Percentiles rank a stretch among this genome's conserved stretches.
phyloP scores from a whole-genome alignment of 2,329 filamentous ascomycete genomes.

The Parascedosporium putredinis region DNA sequence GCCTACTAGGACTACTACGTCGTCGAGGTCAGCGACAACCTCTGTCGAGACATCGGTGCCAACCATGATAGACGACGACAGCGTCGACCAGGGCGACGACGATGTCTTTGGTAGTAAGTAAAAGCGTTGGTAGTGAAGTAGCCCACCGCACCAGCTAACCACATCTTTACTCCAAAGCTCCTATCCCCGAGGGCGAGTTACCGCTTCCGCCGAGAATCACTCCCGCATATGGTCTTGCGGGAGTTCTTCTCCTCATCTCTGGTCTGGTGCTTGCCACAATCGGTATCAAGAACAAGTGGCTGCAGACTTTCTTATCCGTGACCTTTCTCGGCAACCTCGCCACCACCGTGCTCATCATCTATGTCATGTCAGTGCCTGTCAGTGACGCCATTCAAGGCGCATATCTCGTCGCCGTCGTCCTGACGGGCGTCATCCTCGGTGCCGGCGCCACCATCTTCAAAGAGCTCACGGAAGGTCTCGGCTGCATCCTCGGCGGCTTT shows the following conservation, averaged over 20 bases:
- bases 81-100: background rate
- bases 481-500: constrained; percentile 79
- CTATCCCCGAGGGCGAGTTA: constrained; percentile 34
- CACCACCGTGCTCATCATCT: constrained; percentile 73
- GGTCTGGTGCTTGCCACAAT: constrained; percentile 65
- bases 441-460: constrained; percentile 66
- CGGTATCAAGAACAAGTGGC: constrained; percentile 71
- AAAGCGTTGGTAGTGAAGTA: background rate
- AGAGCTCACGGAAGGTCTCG: constrained; percentile 72
- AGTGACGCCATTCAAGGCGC: constrained; percentile 69
- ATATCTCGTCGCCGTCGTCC: constrained; percentile 68
- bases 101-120: constrained; percentile 12
- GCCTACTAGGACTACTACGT: background rate
- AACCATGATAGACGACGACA: background rate
- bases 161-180: constrained; percentile 14
- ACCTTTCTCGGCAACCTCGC: constrained; percentile 63
- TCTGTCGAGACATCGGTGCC: background rate
- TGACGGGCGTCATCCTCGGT: constrained; percentile 66
- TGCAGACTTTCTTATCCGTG: constrained; percentile 72
- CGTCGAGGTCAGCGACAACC: background rate
- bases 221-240: constrained; percentile 70
- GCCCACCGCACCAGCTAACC: no score
- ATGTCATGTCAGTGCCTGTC: constrained; percentile 75
- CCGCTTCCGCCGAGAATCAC: constrained; percentile 68
- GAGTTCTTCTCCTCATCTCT: constrained; percentile 62